Evolutionary conservation across 768 basidiomycete species (phyloP).

Genomic region (Cystofilobasidium macerans): DNA sequence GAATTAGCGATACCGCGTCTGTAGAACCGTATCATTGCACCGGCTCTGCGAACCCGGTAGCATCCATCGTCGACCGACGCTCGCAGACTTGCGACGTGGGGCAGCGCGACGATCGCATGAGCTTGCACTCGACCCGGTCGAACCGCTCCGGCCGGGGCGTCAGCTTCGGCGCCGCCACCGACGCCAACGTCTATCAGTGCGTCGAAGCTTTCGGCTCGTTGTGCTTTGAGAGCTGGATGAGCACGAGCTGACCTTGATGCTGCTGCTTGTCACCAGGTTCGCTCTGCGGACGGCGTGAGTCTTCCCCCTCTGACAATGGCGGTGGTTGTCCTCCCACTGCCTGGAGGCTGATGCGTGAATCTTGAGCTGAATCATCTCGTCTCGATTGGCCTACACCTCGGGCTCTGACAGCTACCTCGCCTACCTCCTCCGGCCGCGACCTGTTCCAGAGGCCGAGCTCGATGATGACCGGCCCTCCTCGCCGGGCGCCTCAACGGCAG

Average conservation of each 20-base stretch:
- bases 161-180: not conserved
- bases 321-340: too few relatives aligned
- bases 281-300: conserved; percentile 73
- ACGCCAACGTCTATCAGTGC: conserved; percentile 22
- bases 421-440: conserved; percentile 44
- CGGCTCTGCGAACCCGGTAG: too few relatives aligned
- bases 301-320: not conserved
- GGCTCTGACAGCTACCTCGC: conserved; percentile 47
- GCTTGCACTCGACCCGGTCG: conserved; percentile 20
- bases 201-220: not conserved
- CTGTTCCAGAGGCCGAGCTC: conserved; percentile 49
- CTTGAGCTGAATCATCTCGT: too few relatives aligned
- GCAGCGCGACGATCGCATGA: too few relatives aligned
- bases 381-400: not conserved
- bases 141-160: conserved; percentile 2
- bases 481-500: conserved; percentile 38
- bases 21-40: too few relatives aligned
- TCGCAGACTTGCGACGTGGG: too few relatives aligned
- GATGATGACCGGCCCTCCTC: conserved; percentile 15
- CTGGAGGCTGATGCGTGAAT: too few relatives aligned
- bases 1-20: too few relatives aligned
- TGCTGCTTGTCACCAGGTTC: conserved; percentile 47
- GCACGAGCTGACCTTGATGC: too few relatives aligned
- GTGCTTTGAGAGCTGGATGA: too few relatives aligned
- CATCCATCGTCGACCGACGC: too few relatives aligned